Conservation (phyloP, 78 protist genomes). For the Creolimax fragrantissima region DNA sequence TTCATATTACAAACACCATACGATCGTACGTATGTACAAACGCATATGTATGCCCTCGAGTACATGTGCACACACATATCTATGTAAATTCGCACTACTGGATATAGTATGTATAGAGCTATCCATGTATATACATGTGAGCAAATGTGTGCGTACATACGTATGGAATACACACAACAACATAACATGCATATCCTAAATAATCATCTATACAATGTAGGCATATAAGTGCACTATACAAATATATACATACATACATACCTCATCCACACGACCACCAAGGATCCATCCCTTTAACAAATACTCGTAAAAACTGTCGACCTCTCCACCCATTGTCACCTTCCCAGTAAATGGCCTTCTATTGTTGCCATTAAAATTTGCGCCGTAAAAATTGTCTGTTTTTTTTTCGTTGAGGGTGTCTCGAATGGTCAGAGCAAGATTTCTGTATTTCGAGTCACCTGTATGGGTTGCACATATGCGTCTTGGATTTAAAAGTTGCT, state of each 20-base stretch:
- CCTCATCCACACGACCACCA: constrained; percentile 9
- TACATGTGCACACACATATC: too few relatives aligned
- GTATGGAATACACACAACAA: neutral
- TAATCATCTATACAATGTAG: constrained; percentile 74
- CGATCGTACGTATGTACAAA: too few relatives aligned
- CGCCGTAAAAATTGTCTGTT: neutral
- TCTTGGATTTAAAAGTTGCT: too few relatives aligned
- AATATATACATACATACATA: neutral
- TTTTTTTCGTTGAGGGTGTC: neutral
- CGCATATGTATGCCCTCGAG: too few relatives aligned
- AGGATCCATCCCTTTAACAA: constrained; percentile 42
- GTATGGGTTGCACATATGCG: neutral
- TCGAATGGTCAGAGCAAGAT: neutral
- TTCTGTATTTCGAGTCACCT: neutral
- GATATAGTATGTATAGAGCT: neutral
- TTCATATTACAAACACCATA: too few relatives aligned
- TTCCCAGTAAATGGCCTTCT: neutral
- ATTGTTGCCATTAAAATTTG: neutral
- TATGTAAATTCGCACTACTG: neutral
- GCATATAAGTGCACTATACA: too few relatives aligned
- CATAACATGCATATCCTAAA: constrained; percentile 34
- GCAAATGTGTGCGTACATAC: neutral
- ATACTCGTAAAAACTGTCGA: constrained; percentile 82
- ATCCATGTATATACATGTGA: neutral
- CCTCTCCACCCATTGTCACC: constrained; percentile 14